These are phyloP conservation scores for Gynostemma pentaphyllum DNA, from an alignment of 306 rosid species.

Conservation along the genomic window DNA sequence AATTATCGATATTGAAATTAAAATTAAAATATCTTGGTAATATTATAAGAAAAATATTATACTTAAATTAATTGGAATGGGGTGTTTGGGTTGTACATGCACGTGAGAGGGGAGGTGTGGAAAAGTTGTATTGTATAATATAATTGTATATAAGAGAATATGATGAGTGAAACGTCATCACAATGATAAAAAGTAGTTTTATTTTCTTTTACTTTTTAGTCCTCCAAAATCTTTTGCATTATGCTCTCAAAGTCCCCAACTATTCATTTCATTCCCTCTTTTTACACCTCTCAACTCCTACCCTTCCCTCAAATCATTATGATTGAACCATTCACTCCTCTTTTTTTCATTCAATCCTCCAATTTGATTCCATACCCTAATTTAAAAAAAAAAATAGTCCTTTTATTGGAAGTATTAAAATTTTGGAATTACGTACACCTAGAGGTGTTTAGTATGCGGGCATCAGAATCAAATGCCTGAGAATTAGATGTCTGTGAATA, in stretches of 20 bases:
- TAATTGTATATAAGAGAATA: background rate
- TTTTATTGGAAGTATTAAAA: too few species aligned
- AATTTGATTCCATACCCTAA: too few species aligned
- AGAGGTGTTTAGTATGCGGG: too few species aligned
- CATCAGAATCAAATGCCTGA: too few species aligned
- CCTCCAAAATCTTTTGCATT: slow-evolving; percentile 70
- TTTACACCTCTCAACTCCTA: background rate
- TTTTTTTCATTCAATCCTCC: background rate
- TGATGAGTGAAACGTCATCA: slow-evolving; percentile 42
- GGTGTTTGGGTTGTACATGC: slow-evolving; percentile 50
- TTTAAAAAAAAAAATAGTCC: too few species aligned
- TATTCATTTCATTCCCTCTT: slow-evolving; percentile 18
- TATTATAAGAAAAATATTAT: background rate
- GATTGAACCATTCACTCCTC: background rate
- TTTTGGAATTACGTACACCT: too few species aligned
- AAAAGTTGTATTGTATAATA: slow-evolving; percentile 15
- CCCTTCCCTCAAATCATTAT: background rate
- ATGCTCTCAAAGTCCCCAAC: slow-evolving; percentile 44
- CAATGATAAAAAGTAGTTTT: slow-evolving; percentile 56
- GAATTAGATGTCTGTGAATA: too few species aligned
- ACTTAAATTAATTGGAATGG: background rate
- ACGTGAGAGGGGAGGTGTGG: slow-evolving; percentile 46
- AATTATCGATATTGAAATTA: too few species aligned
- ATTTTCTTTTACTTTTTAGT: slow-evolving; percentile 68
- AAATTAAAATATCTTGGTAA: background rate